Conservation (phyloP, 106 monocot genomes). For the Phalaenopsis aphrodite region DNA sequence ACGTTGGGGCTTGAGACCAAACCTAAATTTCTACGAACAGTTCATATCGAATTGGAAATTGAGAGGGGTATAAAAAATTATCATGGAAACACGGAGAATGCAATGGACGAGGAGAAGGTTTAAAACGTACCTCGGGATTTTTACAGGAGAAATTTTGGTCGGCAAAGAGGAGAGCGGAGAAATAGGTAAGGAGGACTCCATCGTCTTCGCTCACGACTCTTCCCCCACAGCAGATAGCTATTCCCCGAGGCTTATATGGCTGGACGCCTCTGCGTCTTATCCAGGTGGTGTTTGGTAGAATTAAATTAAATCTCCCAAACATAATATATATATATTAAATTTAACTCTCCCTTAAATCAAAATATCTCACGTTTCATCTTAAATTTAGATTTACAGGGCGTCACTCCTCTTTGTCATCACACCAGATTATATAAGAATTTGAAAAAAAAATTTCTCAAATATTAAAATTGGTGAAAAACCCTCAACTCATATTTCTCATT, state of each 20-base stretch:
- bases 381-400: too few relatives aligned
- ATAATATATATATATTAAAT: too few relatives aligned
- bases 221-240: not conserved
- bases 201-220: not conserved
- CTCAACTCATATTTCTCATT: too few relatives aligned
- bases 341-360: too few relatives aligned
- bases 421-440: too few relatives aligned
- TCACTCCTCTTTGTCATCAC: too few relatives aligned
- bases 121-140: not conserved
- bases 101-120: not conserved
- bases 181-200: not conserved
- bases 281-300: too few relatives aligned
- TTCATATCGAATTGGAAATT: not conserved
- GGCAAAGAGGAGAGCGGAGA: not conserved
- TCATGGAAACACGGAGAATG: not conserved
- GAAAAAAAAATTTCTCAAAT: too few relatives aligned
- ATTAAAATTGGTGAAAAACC: too few relatives aligned
- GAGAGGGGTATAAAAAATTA: not conserved
- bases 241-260: not conserved
- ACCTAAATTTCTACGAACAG: not conserved
- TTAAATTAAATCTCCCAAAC: too few relatives aligned
- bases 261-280: too few relatives aligned
- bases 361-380: too few relatives aligned
- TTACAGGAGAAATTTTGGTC: not conserved
- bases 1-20: not conserved